Conservation (phyloP, 2,329 filamentous ascomycete species). For the Cladosporium sp. region DNA sequence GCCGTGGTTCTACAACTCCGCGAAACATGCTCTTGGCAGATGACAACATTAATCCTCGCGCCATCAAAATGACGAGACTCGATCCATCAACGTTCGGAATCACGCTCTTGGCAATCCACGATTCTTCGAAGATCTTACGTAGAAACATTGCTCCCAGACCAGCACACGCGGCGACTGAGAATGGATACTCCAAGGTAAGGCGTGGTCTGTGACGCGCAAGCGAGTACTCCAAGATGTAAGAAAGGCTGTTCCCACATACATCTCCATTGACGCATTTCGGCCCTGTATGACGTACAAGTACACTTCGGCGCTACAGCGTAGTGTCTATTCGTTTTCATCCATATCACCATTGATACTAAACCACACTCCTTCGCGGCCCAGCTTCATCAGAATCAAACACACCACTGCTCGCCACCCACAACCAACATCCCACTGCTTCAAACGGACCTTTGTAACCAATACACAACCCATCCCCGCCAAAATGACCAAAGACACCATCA, state of each 20-base stretch:
- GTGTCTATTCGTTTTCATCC: background rate
- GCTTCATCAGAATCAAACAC: background rate
- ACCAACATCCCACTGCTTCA: background rate
- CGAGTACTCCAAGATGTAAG: background rate
- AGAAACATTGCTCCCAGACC: background rate
- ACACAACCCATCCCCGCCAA: background rate
- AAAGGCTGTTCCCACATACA: background rate
- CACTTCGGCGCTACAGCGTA: constrained; percentile 1
- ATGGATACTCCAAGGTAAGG: background rate
- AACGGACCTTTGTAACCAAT: background rate
- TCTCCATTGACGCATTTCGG: background rate
- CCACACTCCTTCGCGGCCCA: background rate
- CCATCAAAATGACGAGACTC: background rate
- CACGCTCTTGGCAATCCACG: constrained; percentile 4
- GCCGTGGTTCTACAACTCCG: too few relatives aligned
- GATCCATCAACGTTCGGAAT: constrained; percentile 7
- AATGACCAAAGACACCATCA: constrained; percentile 29
- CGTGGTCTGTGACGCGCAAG: background rate
- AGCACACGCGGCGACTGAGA: background rate
- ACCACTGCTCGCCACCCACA: background rate
- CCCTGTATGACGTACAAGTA: constrained; percentile 3
- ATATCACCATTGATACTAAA: background rate
- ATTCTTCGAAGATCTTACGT: constrained; percentile 4
- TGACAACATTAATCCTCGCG: background rate
- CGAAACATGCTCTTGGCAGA: background rate